These are phyloP conservation scores for Elsinoe batatas DNA, from an alignment of 2,329 filamentous ascomycete species.

Conservation along the genomic window DNA sequence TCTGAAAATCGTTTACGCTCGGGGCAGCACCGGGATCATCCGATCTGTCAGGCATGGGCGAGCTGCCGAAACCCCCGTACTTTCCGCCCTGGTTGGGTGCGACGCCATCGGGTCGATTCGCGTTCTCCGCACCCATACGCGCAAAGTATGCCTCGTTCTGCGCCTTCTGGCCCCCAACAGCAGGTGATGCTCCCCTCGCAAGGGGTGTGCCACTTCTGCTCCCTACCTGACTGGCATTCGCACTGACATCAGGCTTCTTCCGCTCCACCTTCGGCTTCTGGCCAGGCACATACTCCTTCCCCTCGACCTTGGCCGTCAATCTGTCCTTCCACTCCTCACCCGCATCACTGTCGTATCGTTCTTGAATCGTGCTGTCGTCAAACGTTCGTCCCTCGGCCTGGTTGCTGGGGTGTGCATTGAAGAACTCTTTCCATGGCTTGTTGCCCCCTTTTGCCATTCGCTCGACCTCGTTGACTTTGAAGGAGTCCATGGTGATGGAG, in stretches of 20 bases:
- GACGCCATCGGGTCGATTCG: constrained; percentile 59
- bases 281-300: constrained; percentile 69
- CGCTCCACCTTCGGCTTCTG: constrained; percentile 20
- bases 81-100: constrained; percentile 88
- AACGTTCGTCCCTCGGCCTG: constrained; percentile 46
- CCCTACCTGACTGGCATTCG: constrained; percentile 16
- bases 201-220: constrained; percentile 22
- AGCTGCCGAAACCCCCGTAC: constrained; percentile 81
- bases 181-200: constrained; percentile 18
- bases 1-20: constrained; percentile 77
- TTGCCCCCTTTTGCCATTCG: constrained; percentile 92
- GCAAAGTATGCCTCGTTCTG: constrained; percentile 87
- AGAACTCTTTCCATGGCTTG: constrained; percentile 76
- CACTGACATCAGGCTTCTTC: constrained; percentile 11
- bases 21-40: constrained; percentile 44
- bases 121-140: constrained; percentile 72
- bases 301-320: constrained; percentile 77
- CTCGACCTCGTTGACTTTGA: constrained; percentile 85
- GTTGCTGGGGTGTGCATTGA: constrained; percentile 49
- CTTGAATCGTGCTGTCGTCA: constrained; percentile 81
- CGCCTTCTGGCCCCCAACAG: constrained; percentile 38
- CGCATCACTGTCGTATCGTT: constrained; percentile 79
- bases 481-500: constrained; percentile 96
- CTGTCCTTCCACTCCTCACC: constrained; percentile 95
- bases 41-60: constrained; percentile 45